phyloP scores from a whole-genome alignment of 306 rosid species.

The Citrullus mucosospermus region DNA sequence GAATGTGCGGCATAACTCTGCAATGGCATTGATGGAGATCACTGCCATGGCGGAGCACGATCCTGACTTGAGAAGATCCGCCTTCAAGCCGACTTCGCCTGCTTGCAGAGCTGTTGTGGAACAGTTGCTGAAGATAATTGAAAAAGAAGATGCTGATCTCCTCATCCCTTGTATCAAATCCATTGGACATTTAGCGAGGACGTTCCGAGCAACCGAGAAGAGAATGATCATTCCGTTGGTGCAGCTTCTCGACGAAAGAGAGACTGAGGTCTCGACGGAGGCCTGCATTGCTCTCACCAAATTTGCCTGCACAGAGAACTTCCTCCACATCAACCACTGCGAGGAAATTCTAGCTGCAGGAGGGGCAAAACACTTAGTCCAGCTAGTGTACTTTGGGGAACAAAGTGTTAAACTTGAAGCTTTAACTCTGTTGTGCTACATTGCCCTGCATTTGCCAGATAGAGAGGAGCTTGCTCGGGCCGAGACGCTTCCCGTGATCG shows the following conservation, averaged over 20 bases:
- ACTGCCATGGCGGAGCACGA: conserved; percentile 78
- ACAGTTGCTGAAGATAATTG: conserved; percentile 56
- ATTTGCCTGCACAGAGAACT: conserved; percentile 60
- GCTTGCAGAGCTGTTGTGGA: conserved; percentile 92
- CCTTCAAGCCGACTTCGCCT: conserved; percentile 87
- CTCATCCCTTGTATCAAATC: conserved; percentile 65
- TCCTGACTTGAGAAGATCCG: conserved; percentile 68
- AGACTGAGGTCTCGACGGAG: conserved; percentile 48
- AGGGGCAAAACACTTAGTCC: conserved; percentile 68
- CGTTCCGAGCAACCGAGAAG: conserved; percentile 73
- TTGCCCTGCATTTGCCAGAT: conserved; percentile 81
- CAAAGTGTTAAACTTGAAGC: conserved; percentile 56
- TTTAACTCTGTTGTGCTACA: conserved; percentile 53
- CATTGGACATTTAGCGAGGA: conserved; percentile 76
- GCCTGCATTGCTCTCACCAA: conserved; percentile 63
- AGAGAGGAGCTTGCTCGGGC: conserved; percentile 73
- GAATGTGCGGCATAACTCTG: conserved; percentile 62
- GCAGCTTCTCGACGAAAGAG: conserved; percentile 71
- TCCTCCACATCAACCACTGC: conserved; percentile 66
- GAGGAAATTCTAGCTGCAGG: conserved; percentile 73
- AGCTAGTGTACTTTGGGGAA: conserved; percentile 86
- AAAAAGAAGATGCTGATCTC: conserved; percentile 58
- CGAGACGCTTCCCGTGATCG: conserved; percentile 63
- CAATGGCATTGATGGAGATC: conserved; percentile 92
- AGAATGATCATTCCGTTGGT: conserved; percentile 75